Conservation (phyloP, 1,284 basidiomycete genomes). For the Leucoagaricus sp. region DNA sequence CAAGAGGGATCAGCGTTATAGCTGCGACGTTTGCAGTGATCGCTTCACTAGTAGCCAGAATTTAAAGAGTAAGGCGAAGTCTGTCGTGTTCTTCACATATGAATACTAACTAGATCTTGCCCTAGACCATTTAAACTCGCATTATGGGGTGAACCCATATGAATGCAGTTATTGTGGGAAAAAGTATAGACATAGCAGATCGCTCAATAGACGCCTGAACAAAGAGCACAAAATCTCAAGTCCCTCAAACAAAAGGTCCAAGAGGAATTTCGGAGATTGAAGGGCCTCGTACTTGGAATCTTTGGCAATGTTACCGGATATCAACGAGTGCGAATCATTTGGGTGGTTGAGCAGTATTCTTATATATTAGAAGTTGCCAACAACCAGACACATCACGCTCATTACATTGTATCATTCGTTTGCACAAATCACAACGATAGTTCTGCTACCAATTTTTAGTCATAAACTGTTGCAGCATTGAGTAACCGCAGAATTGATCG, state of each 20-base stretch:
- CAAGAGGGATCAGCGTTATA: slow-evolving; percentile 6
- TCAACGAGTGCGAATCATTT: too few species aligned
- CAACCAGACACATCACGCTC: too few species aligned
- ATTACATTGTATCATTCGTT: too few species aligned
- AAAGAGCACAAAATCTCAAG: not conserved
- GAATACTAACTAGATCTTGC: not conserved
- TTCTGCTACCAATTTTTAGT: too few species aligned
- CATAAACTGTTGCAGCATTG: too few species aligned
- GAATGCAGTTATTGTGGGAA: not conserved
- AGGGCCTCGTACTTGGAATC: too few species aligned
- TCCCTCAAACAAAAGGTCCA: not conserved
- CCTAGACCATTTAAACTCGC: not conserved
- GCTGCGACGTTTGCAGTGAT: slow-evolving; percentile 1
- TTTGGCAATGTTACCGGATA: too few species aligned
- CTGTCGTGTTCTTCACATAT: too few species aligned
- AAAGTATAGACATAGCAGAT: not conserved
- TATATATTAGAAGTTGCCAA: too few species aligned
- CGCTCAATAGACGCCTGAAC: not conserved
- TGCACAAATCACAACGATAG: too few species aligned
- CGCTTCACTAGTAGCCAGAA: slow-evolving; percentile 1
- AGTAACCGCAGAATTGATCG: too few species aligned
- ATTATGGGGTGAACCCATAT: not conserved
- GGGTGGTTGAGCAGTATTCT: too few species aligned
- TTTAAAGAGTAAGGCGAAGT: not conserved
- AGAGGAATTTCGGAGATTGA: not conserved